phyloP scores from a whole-genome alignment of 768 basidiomycete genomes.

The Boletus sp. region DNA sequence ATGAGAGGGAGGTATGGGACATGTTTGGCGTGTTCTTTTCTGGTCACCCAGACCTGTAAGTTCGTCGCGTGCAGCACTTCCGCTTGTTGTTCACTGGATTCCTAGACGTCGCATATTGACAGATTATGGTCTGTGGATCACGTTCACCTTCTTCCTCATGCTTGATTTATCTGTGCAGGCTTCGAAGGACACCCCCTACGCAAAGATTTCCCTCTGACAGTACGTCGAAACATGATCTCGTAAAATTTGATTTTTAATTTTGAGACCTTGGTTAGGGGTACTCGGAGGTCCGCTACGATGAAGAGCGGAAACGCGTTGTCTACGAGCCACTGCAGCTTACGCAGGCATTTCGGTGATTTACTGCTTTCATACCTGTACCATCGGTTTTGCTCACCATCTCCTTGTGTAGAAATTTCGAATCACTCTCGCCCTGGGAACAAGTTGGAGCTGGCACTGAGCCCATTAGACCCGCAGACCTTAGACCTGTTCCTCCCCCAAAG shows the following conservation, averaged over 20 bases:
- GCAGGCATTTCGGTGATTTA: conserved; percentile 87
- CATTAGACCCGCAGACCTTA: conserved; percentile 66
- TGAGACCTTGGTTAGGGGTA: conserved; percentile 66
- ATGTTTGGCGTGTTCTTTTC: conserved; percentile 96
- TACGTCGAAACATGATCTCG: conserved; percentile 35
- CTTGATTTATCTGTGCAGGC: conserved; percentile 40
- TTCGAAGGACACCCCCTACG: conserved; percentile 97
- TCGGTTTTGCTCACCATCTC: neutral
- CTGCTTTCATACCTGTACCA: neutral
- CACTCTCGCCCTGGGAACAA: conserved; percentile 94
- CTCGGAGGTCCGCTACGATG: conserved; percentile 95
- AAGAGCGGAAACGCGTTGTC: conserved; percentile 94
- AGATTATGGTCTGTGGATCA: conserved; percentile 72
- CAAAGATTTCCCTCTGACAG: conserved; percentile 97
- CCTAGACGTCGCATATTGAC: conserved; percentile 91
- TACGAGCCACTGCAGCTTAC: conserved; percentile 97
- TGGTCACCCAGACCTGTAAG: conserved; percentile 93
- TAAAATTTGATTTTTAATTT: neutral
- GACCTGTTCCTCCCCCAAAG: conserved; percentile 71
- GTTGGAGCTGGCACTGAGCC: conserved; percentile 64
- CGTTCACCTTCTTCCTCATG: neutral
- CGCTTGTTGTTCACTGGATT: conserved; percentile 11
- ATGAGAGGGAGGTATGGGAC: conserved; percentile 98
- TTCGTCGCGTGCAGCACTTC: conserved; percentile 18
- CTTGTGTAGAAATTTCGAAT: conserved; percentile 79